phyloP scores from a whole-genome alignment of 1,284 basidiomycete genomes.

The Cryptococcus sp. region DNA sequence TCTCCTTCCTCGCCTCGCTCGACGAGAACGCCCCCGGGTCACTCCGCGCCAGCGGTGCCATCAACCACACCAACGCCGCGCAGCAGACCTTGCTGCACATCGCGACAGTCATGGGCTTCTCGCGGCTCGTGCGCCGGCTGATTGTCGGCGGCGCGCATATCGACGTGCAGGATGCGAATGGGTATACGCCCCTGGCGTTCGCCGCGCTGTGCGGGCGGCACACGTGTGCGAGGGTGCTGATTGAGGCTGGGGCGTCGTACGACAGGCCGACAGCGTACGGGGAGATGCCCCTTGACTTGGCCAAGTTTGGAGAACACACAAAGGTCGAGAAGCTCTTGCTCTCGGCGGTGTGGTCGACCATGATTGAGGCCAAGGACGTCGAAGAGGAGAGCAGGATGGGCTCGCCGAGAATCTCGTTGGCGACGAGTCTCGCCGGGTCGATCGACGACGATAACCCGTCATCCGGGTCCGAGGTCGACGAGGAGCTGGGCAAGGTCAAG shows the following conservation, averaged over 20 bases:
- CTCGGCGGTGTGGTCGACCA: conserved; percentile 42
- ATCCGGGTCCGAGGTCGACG: conserved; percentile 37
- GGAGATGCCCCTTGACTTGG: conserved; percentile 73
- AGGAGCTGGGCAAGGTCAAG: conserved; percentile 9
- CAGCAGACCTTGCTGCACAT: conserved; percentile 86
- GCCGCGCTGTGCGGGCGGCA: conserved; percentile 68
- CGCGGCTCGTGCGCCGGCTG: conserved; percentile 68
- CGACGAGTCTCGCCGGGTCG: conserved; percentile 21
- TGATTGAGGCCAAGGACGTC: conserved; percentile 5
- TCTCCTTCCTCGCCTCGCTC: conserved; percentile 63
- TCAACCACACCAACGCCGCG: conserved; percentile 60
- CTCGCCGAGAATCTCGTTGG: conserved; percentile 15
- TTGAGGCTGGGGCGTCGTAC: conserved; percentile 73
- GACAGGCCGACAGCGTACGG: conserved; percentile 74
- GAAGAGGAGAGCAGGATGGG: conserved; percentile 3
- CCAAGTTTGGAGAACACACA: conserved; percentile 57
- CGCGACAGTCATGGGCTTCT: conserved; percentile 75
- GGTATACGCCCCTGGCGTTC: conserved; percentile 85
- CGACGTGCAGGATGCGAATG: conserved; percentile 82
- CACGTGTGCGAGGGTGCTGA: conserved; percentile 64
- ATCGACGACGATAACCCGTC: conserved; percentile 49
- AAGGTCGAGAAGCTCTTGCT: conserved; percentile 51
- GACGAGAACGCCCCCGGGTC: conserved; percentile 40
- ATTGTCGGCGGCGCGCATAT: conserved; percentile 70
- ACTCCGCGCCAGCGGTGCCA: conserved; percentile 55